Evolutionary conservation across 108 stramenopile species (phyloP).

Genomic region (Nannochloropsis granulata): DNA sequence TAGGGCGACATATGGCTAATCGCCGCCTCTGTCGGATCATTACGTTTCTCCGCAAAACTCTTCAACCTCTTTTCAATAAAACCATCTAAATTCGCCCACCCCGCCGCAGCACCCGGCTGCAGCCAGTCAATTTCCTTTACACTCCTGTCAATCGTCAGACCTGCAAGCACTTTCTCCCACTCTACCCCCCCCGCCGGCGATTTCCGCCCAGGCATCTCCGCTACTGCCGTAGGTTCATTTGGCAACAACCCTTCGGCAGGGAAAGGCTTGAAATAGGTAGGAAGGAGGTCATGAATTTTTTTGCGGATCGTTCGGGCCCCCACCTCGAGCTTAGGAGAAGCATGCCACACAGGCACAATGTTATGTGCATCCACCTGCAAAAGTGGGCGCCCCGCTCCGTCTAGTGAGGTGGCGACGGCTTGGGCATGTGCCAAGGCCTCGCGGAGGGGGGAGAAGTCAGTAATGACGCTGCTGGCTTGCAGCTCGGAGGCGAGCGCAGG

Average conservation of each 20-base stretch:
- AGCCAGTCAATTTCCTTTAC: slow-evolving; percentile 39
- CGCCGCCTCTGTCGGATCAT: slow-evolving; percentile 73
- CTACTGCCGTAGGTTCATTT: neutral
- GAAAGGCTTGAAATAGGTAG: slow-evolving; percentile 53
- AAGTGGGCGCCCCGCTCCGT: slow-evolving; percentile 46
- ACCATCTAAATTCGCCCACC: slow-evolving; percentile 47
- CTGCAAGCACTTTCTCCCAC: neutral
- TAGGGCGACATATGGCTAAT: slow-evolving; percentile 73
- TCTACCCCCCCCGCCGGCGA: neutral
- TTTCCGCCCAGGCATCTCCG: neutral
- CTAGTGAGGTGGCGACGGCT: slow-evolving; percentile 39
- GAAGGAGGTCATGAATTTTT: slow-evolving; percentile 65
- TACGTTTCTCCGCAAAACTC: slow-evolving; percentile 60
- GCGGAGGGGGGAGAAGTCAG: slow-evolving; percentile 76
- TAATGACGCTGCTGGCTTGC: slow-evolving; percentile 49
- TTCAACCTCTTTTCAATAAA: slow-evolving; percentile 49
- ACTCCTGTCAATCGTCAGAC: neutral
- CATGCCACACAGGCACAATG: slow-evolving; percentile 89
- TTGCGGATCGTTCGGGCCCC: slow-evolving; percentile 82
- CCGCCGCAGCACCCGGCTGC: slow-evolving; percentile 54
- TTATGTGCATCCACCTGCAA: slow-evolving; percentile 93
- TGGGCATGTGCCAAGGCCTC: slow-evolving; percentile 50
- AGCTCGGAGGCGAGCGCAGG: slow-evolving; percentile 30
- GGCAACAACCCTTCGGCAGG: slow-evolving; percentile 21
- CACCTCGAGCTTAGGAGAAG: slow-evolving; percentile 74